A percentile compares a stretch with the other conserved stretches of the same genome.
Conservation (phyloP, 2,329 filamentous ascomycete species). For the Penicillium sp. region DNA sequence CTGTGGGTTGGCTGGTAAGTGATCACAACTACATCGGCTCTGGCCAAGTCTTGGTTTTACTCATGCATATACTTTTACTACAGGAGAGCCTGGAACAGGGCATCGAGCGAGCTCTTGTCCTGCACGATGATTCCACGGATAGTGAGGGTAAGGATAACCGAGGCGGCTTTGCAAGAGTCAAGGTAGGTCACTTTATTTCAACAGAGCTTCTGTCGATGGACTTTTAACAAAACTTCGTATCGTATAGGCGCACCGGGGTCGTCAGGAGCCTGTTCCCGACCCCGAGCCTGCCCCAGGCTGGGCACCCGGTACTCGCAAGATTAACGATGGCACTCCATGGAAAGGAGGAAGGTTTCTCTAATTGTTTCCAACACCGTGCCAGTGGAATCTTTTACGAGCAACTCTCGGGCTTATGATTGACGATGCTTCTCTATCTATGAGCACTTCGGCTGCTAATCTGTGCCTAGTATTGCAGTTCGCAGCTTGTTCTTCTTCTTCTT, state of each 20-base stretch:
- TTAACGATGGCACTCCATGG: not conserved
- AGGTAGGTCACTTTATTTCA: not conserved
- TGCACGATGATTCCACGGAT: not conserved
- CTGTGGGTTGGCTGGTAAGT: not conserved
- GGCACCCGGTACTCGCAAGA: not conserved
- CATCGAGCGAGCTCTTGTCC: not conserved
- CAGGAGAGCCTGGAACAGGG: not conserved
- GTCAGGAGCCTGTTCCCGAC: not conserved
- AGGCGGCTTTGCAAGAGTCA: constrained; percentile 2
- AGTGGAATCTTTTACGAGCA: not conserved
- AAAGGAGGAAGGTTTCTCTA: not conserved
- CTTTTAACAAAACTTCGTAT: not conserved
- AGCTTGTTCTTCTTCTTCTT: not conserved
- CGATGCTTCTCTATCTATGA: not conserved
- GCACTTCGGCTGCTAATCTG: not conserved
- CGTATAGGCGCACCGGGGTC: not conserved
- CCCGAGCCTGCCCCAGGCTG: constrained; percentile 1
- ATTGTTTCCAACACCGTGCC: not conserved
- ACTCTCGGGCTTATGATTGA: not conserved
- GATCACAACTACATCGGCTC: not conserved
- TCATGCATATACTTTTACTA: not conserved
- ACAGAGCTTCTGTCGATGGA: not conserved
- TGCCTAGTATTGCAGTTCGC: not conserved
- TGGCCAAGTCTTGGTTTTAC: not conserved
- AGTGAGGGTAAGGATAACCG: not conserved